phyloP scores from a whole-genome alignment of 768 basidiomycete genomes.

The Rhizopogon vesiculosus region DNA sequence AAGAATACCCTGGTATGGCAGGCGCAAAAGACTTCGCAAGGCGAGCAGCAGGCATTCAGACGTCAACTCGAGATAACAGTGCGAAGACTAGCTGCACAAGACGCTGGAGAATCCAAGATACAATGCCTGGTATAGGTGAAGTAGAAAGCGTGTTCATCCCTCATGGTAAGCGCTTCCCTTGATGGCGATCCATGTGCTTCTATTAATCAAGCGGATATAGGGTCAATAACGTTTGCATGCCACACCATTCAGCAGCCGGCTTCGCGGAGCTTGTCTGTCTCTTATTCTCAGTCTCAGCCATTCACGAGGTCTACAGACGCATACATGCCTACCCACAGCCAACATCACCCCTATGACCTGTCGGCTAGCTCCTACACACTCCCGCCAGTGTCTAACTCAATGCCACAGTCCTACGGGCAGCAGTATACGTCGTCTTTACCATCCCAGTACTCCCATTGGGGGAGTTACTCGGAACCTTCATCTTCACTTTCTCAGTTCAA shows the following conservation, averaged over 20 bases:
- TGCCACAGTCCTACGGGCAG: slow-evolving; percentile 19
- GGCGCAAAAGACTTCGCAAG: slow-evolving; percentile 44
- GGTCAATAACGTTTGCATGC: slow-evolving; percentile 36
- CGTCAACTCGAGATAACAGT: slow-evolving; percentile 47
- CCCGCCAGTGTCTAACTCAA: slow-evolving; percentile 24
- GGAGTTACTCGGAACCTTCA: slow-evolving; percentile 19
- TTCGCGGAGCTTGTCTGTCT: slow-evolving; percentile 14
- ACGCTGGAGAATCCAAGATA: slow-evolving; percentile 71
- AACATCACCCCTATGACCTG: slow-evolving; percentile 23
- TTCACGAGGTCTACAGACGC: slow-evolving; percentile 20
- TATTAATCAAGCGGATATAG: slow-evolving; percentile 15
- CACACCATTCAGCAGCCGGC: slow-evolving; percentile 27
- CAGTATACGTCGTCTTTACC: slow-evolving; percentile 18
- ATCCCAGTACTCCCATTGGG: slow-evolving; percentile 25
- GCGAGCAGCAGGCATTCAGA: slow-evolving; percentile 64
- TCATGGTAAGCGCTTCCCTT: slow-evolving; percentile 58
- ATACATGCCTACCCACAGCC: slow-evolving; percentile 19
- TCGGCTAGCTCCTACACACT: slow-evolving; percentile 24
- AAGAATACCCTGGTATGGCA: slow-evolving; percentile 35
- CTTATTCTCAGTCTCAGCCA: slow-evolving; percentile 21
- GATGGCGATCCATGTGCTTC: slow-evolving; percentile 31
- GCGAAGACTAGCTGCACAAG: slow-evolving; percentile 87
- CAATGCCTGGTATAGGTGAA: slow-evolving; percentile 56
- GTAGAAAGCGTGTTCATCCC: slow-evolving; percentile 89
- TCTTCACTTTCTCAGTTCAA: slow-evolving; percentile 26